Base-by-base conservation (phyloP, 495 filamentous ascomycete species). In the Astrothelium macrocarpum region DNA sequence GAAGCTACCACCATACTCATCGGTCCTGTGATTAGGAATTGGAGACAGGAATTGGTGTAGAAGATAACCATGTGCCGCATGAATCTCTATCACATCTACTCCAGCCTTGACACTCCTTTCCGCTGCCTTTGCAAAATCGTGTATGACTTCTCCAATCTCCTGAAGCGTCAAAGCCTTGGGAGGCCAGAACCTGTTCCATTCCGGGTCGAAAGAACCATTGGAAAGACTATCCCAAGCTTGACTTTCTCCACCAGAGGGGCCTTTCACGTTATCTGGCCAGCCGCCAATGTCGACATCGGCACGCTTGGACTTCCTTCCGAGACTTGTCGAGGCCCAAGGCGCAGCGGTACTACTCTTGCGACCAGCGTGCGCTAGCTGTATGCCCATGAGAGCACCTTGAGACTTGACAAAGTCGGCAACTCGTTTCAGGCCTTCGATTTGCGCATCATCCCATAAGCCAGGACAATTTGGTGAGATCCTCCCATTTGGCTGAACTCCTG, bases 291-390 rank as follows among this genome's bases (percentile, higher is more conserved):
- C 74, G 60, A 79, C 74, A 10, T 78, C 75, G 0, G 81, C 76
- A 12, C 78, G 78, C 11, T 83, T 70, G 32, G 76, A 75, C 59
- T 34, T 56, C 31, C 62, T 66, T 34, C 31, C 49, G 59, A 63
- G 64, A 59, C 62, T 53, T 36, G 60, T 65, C 4, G 71, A 74
- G 18, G 86, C 56, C 86, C 85, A 90, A 0, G 87, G 87, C 0
- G 85, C 78, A 1, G 84, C 70, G 0, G 79, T 84, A 67, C 82
- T 85, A 1, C 82, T 87, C 73, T 92, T 92, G 49, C 89, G 80
- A 16, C 89, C 89, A 25, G 87, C 87, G 69, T 92, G 89, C 2
- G 77, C 84, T 12, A 92, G 79, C 74, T 92, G 89, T 65, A 92
- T 85, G 16, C 81, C 87, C 39, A 86, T 73, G 70, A 89, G 84